Evolutionary conservation across 441 rosid genomes (phyloP), one percentile per base, ranked within the genome.

Genomic region (Gossypium armourianum): DNA sequence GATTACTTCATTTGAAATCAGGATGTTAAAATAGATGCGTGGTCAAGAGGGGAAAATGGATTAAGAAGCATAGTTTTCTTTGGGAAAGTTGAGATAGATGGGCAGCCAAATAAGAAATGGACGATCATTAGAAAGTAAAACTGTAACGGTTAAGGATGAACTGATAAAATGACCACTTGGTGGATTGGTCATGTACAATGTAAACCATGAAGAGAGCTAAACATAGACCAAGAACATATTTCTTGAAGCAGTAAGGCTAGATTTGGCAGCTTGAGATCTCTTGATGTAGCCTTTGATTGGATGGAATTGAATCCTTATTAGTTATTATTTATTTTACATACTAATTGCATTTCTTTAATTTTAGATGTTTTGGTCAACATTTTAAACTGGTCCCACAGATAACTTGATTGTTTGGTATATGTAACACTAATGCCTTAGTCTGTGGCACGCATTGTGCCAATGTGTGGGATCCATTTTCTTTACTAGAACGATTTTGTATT

Each of bases 401-500:
- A 66, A 15, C 70, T 50, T 15, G 47, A 50, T 4, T 15, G 58
- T 26, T 17, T 50, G 70, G 9, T 66, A 26, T 66, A 66, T 24
- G 59, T 29, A 29, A 54, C 26, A 17, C 13, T 29, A 16, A 12
- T 29, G 40, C 29, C 52, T 68, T 32, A 19, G 52, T 45, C 9
- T 32, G 16, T 2, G 2, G 29, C 29, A 54, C 61, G 28, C 5
- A 6, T 21, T 24, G 12, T 23, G 53, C 54, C 56, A 47, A 45
- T 21, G 2, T 45, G 12, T 13, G 32, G 72, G 68, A 71, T 76
- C 16, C 23, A 13, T 62, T 72, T 21, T 68, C 54, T 62, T 57
- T 55, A 64, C 24, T 56, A 61, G 68, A 68, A 24, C 40, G 43
- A 40, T 59, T 69, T 55, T 62, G 1, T 36, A 53, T 63, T 60